Evolutionary conservation across 768 basidiomycete species (phyloP).

Genomic region (Boletus reticuloceps): DNA sequence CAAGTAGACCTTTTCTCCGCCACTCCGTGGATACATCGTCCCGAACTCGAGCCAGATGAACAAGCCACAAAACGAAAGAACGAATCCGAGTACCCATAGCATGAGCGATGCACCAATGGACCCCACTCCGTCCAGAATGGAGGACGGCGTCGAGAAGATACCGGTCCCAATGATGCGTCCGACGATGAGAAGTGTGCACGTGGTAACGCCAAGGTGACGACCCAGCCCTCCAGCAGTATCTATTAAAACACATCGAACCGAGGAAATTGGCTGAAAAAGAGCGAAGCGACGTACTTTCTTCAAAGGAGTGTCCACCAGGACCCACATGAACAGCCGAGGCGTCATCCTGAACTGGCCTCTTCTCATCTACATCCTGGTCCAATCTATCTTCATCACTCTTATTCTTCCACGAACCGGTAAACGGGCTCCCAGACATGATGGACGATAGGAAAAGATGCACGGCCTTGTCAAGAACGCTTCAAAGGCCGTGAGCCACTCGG

Average conservation of each 20-base stretch:
- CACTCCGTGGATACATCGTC: slow-evolving; percentile 60
- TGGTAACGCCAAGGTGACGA: slow-evolving; percentile 53
- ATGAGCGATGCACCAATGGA: slow-evolving; percentile 62
- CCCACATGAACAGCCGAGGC: slow-evolving; percentile 19
- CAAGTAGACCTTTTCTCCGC: slow-evolving; percentile 63
- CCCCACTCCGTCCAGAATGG: slow-evolving; percentile 53
- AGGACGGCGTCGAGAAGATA: slow-evolving; percentile 61
- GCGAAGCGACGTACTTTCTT: slow-evolving; percentile 39
- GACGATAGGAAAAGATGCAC: neutral
- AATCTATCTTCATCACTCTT: neutral
- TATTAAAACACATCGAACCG: slow-evolving; percentile 10
- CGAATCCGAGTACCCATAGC: slow-evolving; percentile 62
- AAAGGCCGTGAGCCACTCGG: neutral
- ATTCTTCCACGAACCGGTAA: slow-evolving; percentile 1
- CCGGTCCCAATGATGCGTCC: slow-evolving; percentile 61
- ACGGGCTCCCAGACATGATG: slow-evolving; percentile 9
- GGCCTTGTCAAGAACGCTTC: neutral
- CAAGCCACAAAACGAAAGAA: slow-evolving; percentile 55
- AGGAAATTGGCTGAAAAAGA: neutral
- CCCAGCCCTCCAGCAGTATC: slow-evolving; percentile 57
- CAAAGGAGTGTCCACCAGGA: slow-evolving; percentile 45
- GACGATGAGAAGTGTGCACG: slow-evolving; percentile 55
- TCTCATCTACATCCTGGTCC: neutral
- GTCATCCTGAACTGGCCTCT: neutral
- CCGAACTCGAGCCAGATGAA: slow-evolving; percentile 66